phyloP scores from a whole-genome alignment of 2,329 filamentous ascomycete genomes.

The Teratosphaeria zuluensis region DNA sequence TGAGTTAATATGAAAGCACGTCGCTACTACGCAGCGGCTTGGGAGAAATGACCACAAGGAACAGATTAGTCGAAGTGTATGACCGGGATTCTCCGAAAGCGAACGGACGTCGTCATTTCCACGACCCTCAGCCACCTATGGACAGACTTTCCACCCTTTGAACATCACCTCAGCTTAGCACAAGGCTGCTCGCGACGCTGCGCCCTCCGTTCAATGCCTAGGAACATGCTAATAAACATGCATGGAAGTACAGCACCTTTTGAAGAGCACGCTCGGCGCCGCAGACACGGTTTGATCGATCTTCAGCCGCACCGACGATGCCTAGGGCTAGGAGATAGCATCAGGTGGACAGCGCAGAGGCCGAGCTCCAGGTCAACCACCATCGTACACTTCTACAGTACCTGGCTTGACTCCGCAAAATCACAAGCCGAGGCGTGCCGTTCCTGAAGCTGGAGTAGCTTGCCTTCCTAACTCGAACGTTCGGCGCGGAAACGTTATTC shows the following conservation, averaged over 20 bases:
- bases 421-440: conserved; percentile 2
- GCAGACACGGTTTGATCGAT: not conserved
- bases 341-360: not conserved
- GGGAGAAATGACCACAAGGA: not conserved
- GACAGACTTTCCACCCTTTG: too few species aligned
- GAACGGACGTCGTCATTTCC: too few species aligned
- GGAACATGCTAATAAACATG: not conserved
- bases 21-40: not conserved
- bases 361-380: not conserved
- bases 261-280: not conserved
- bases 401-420: not conserved
- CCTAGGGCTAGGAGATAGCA: not conserved
- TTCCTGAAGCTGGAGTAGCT: not conserved
- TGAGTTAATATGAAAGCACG: not conserved
- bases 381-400: not conserved
- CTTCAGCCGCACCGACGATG: not conserved
- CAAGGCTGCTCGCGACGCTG: too few species aligned
- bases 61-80: not conserved
- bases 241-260: not conserved
- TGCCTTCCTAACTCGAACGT: not conserved
- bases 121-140: too few species aligned
- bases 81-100: too few species aligned
- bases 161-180: too few species aligned
- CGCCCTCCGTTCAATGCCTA: too few species aligned
- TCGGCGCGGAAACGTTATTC: not conserved